These are phyloP conservation scores for Amphicarpaea edgeworthii DNA, from an alignment of 306 rosid species.

Conservation along the genomic window DNA sequence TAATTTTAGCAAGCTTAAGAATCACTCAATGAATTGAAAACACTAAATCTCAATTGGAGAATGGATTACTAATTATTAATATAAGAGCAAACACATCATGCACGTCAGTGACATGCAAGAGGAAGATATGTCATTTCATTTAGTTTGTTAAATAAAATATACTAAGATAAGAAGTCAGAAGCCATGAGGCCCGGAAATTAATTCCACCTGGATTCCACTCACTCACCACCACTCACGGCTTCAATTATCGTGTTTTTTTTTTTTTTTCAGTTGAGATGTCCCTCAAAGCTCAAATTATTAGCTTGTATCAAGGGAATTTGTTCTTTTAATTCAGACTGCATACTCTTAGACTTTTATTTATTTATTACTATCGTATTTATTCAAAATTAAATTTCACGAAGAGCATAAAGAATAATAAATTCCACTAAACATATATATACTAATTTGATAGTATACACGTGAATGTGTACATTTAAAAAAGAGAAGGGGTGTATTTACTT, in stretches of 20 bases:
- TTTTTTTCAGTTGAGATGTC: neutral
- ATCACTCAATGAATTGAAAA: slow-evolving; percentile 37
- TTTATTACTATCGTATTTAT: too few relatives aligned
- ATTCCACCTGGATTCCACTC: slow-evolving; percentile 44
- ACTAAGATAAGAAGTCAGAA: slow-evolving; percentile 23
- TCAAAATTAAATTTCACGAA: neutral
- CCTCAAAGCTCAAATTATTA: slow-evolving; percentile 16
- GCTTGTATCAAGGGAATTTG: neutral
- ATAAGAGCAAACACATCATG: neutral
- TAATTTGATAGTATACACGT: neutral
- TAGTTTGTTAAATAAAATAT: slow-evolving; percentile 19
- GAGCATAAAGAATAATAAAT: too few relatives aligned
- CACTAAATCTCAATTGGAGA: slow-evolving; percentile 16
- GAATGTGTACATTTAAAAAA: neutral
- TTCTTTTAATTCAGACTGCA: neutral
- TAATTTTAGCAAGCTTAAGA: slow-evolving; percentile 44
- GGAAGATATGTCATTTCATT: neutral
- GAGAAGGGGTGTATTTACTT: neutral
- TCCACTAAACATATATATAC: neutral
- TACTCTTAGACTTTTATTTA: neutral
- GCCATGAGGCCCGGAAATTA: neutral
- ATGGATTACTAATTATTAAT: neutral
- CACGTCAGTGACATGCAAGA: slow-evolving; percentile 26
- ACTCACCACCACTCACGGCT: slow-evolving; percentile 47
- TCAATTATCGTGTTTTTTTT: slow-evolving; percentile 25